These are phyloP conservation scores for Aureobasidium sp. DNA, from an alignment of 2,329 filamentous ascomycete genomes.

Conservation along the genomic window DNA sequence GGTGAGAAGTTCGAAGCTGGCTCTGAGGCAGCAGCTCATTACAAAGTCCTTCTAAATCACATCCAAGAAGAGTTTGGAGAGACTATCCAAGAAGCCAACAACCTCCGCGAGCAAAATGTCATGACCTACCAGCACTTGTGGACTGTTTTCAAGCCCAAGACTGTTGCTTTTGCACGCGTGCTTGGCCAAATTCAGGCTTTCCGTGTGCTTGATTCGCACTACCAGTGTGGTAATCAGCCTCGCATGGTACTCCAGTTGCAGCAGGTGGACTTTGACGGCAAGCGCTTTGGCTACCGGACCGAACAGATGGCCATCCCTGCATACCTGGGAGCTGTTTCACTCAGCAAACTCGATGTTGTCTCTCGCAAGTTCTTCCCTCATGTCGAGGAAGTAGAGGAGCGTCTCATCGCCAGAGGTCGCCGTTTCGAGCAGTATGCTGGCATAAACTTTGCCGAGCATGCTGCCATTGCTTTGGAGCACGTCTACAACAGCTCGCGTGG, in stretches of 20 bases:
- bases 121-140: slow-evolving; percentile 36
- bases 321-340: slow-evolving; percentile 21
- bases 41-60: slow-evolving; percentile 28
- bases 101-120: slow-evolving; percentile 24
- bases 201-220: slow-evolving; percentile 25
- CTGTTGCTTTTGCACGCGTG: slow-evolving; percentile 23
- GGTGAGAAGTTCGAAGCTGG: slow-evolving; percentile 20
- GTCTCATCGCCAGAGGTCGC: slow-evolving; percentile 23
- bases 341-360: slow-evolving; percentile 23
- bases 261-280: slow-evolving; percentile 32
- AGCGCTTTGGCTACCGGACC: slow-evolving; percentile 22
- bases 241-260: slow-evolving; percentile 24
- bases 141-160: slow-evolving; percentile 37
- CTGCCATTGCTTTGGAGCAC: slow-evolving; percentile 23
- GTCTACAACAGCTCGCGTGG: background rate
- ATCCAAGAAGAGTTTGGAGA: slow-evolving; percentile 24
- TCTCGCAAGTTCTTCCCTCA: slow-evolving; percentile 21
- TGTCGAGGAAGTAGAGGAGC: slow-evolving; percentile 17
- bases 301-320: slow-evolving; percentile 17
- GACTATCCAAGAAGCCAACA: slow-evolving; percentile 26
- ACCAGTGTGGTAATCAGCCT: slow-evolving; percentile 21
- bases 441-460: slow-evolving; percentile 25
- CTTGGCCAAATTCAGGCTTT: slow-evolving; percentile 28
- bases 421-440: slow-evolving; percentile 24
- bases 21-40: slow-evolving; percentile 28